Evolutionary conservation across 1,139 yeast genomes (phyloP).

Genomic region (Candida sp.): DNA sequence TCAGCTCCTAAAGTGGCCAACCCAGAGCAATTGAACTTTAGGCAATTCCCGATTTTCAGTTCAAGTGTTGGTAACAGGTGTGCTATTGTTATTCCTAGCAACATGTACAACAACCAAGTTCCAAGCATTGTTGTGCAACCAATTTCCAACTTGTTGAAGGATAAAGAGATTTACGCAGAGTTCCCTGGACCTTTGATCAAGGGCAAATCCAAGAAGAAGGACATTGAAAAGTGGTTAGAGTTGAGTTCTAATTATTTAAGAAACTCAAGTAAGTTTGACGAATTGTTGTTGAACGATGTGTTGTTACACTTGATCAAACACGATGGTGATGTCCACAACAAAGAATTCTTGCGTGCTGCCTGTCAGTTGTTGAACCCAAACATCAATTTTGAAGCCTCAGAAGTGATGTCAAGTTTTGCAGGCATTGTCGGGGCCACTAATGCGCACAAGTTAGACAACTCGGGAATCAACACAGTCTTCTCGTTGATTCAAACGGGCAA

Average conservation of each 20-base stretch:
- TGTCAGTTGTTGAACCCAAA: conserved; percentile 39
- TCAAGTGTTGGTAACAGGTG: conserved; percentile 58
- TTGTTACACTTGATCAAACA: conserved; percentile 26
- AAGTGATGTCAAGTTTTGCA: conserved; percentile 11
- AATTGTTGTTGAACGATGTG: conserved; percentile 33
- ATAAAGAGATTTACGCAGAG: conserved; percentile 20
- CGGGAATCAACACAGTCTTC: conserved; percentile 40
- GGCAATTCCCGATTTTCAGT: conserved; percentile 81
- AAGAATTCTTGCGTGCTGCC: conserved; percentile 28
- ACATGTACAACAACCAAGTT: conserved; percentile 15
- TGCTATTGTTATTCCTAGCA: conserved; percentile 32
- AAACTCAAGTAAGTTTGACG: conserved; percentile 21
- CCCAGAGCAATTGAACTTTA: conserved; percentile 41
- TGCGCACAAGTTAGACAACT: conserved; percentile 40
- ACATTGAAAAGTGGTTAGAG: conserved; percentile 64
- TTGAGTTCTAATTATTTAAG: conserved; percentile 18
- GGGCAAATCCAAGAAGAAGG: conserved; percentile 61
- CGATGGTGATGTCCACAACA: conserved; percentile 34
- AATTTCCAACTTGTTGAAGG: conserved; percentile 22
- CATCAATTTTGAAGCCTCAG: conserved; percentile 26
- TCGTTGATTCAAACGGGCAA: conserved; percentile 62
- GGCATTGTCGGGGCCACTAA: conserved; percentile 26
- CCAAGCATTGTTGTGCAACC: conserved; percentile 20
- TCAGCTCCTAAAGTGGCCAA: conserved; percentile 31
- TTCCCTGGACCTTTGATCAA: conserved; percentile 73